Evolutionary conservation across 1,284 basidiomycete genomes (phyloP), one percentile per base, ranked within the genome.

Genomic region (Microbotryum lychnidis-dioicae): DNA sequence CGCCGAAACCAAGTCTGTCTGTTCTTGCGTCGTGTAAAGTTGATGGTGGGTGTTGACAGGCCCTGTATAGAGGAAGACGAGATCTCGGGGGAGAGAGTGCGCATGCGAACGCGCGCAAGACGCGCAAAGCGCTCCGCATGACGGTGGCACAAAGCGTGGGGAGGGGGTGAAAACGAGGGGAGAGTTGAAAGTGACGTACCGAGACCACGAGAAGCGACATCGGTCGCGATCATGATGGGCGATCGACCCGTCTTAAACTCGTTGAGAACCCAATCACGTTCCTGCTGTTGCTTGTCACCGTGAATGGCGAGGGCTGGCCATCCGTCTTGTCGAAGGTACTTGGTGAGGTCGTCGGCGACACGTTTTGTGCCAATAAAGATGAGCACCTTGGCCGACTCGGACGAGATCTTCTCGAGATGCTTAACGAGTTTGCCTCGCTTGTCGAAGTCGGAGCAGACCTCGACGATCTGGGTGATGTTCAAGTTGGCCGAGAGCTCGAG

Each of bases 271-370:
- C 96, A 98, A 76, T 98, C 94, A 80, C 94, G 53, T 56, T 84
- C 86, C 73, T 76, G 87, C 87, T 94, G 89, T 79, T 91, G 88
- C 79, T 97, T 97, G 81, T 98, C 94, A 75, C 94, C 94, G 77
- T 98, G 94, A 72, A 98, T 98, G 65, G 94, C 94, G 56, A 99
- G 81, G 14, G 94, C 92, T 33, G 94, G 94, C 94, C 94, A 99
- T 31, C 94, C 94, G 75, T 99, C 92, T 81, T 90, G 87, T 70
- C 92, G 87, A 56, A 97, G 80, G 77, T 92, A 92, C 79, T 97
- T 98, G 51, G 94, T 98, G 71, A 98, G 87, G 71, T 98, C 94
- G 75, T 98, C 94, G 59, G 94, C 94, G 60, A 96, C 89, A 61
- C 94, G 85, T 80, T 99, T 99, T 53, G 94, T 99, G 49, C 86